Conservation (phyloP, 805 yeast genomes). For the Pichia californica region DNA sequence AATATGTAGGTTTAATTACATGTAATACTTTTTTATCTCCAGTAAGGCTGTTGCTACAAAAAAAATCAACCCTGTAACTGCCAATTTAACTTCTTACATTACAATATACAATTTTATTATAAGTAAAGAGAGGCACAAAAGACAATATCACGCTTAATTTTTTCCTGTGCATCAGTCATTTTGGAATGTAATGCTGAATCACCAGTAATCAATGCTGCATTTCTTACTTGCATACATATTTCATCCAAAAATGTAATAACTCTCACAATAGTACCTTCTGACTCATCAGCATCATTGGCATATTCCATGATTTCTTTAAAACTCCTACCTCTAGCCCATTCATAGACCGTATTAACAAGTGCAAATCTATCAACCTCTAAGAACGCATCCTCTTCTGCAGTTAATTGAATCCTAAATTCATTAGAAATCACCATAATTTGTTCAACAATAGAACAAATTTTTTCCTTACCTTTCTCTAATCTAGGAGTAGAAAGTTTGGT, state of each 20-base stretch:
- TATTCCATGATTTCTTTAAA: conserved; percentile 87
- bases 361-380: conserved; percentile 82
- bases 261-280: conserved; percentile 92
- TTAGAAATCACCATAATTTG: conserved; percentile 55
- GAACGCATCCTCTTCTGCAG: conserved; percentile 81
- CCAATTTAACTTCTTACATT: too few relatives aligned
- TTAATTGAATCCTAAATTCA: conserved; percentile 63
- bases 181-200: conserved; percentile 84
- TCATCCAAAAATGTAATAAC: conserved; percentile 93
- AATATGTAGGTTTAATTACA: too few relatives aligned
- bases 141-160: conserved; percentile 92
- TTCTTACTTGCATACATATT: conserved; percentile 88
- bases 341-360: conserved; percentile 87
- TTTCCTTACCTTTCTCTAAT: conserved; percentile 60
- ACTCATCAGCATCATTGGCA: conserved; percentile 62
- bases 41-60: too few relatives aligned
- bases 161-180: conserved; percentile 89
- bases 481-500: conserved; percentile 54
- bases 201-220: conserved; percentile 91
- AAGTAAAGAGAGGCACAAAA: conserved; percentile 93
- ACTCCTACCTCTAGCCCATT: conserved; percentile 95
- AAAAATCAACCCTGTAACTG: too few relatives aligned
- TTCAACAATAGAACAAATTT: conserved; percentile 65
- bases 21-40: too few relatives aligned
- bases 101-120: conserved; percentile 29